phyloP scores from a whole-genome alignment of 1,284 basidiomycete genomes.

The Porodaedalea pini region DNA sequence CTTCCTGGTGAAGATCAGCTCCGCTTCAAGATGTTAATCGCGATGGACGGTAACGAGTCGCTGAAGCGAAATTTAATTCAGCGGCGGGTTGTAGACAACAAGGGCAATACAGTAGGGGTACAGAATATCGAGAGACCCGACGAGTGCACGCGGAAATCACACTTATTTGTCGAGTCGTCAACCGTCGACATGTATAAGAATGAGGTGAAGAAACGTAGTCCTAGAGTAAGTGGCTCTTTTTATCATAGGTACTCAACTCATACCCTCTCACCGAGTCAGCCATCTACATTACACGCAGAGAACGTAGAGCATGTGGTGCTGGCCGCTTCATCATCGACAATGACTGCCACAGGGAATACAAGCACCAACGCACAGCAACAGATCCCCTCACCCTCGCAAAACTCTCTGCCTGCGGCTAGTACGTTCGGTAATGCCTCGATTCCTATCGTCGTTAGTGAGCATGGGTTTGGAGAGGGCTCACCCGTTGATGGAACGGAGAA shows the following conservation, averaged over 20 bases:
- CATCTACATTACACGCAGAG: no score
- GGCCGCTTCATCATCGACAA: no score
- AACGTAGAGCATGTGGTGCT: no score
- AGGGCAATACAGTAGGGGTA: no score
- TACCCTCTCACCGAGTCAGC: no score
- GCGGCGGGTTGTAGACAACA: no score
- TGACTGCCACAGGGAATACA: no score
- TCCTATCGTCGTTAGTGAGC: no score
- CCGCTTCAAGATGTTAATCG: constrained; percentile 21
- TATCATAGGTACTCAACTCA: no score
- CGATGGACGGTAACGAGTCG: constrained; percentile 37
- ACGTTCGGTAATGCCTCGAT: background rate
- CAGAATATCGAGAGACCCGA: constrained; percentile 14
- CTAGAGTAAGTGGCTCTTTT: background rate
- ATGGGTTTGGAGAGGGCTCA: constrained; percentile 8
- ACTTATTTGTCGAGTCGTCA: constrained; percentile 21
- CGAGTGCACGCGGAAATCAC: constrained; percentile 10
- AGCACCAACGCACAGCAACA: no score
- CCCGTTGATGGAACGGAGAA: constrained; percentile 17
- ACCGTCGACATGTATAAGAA: constrained; percentile 28
- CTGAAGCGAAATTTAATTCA: constrained; percentile 29
- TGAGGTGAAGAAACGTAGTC: constrained; percentile 18
- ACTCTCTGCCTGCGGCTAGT: background rate
- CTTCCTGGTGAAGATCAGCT: constrained; percentile 23
- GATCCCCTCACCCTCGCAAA: no score